These are phyloP conservation scores for Boletus rex-veris DNA, from an alignment of 768 basidiomycete species.

Conservation along the genomic window DNA sequence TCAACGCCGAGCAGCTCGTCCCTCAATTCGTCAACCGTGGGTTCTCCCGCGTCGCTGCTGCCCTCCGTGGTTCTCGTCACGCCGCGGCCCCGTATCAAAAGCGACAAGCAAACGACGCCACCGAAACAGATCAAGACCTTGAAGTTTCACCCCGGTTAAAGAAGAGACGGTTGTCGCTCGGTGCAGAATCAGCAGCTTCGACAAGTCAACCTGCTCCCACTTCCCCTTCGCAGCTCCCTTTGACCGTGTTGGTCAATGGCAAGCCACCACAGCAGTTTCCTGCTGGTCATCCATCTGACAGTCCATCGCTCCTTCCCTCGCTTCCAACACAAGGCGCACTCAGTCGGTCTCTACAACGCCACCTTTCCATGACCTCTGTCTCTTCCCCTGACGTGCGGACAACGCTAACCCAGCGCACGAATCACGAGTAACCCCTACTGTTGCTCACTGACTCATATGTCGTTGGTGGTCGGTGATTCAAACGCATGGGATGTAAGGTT, in stretches of 20 bases:
- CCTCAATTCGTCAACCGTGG: conserved; percentile 26
- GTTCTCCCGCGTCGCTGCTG: conserved; percentile 17
- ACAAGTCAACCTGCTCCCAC: conserved; percentile 1
- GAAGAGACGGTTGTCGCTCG: conserved; percentile 22
- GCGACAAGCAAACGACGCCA: conserved; percentile 13
- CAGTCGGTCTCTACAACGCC: conserved; percentile 25
- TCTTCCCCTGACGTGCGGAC: conserved; percentile 18
- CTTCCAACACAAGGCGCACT: conserved; percentile 11
- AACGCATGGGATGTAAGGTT: too few species aligned
- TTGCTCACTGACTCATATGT: too few species aligned
- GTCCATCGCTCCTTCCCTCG: background rate
- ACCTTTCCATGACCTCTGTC: conserved; percentile 25
- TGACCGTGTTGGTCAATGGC: conserved; percentile 24
- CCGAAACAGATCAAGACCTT: conserved; percentile 6
- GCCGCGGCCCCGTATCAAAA: conserved; percentile 17
- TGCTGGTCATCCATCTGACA: conserved; percentile 18
- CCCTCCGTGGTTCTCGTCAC: conserved; percentile 7
- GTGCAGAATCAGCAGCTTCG: background rate
- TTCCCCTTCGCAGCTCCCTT: conserved; percentile 6
- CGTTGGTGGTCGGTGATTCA: too few species aligned
- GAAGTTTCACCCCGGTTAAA: conserved; percentile 23
- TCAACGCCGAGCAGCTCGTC: conserved; percentile 30
- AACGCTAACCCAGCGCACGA: conserved; percentile 15
- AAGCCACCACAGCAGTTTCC: conserved; percentile 32
- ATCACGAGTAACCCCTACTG: conserved; percentile 7